Evolutionary conservation across 768 basidiomycete genomes (phyloP), one percentile per base, ranked within the genome.

Genomic region (Xerocomellus intermedius): DNA sequence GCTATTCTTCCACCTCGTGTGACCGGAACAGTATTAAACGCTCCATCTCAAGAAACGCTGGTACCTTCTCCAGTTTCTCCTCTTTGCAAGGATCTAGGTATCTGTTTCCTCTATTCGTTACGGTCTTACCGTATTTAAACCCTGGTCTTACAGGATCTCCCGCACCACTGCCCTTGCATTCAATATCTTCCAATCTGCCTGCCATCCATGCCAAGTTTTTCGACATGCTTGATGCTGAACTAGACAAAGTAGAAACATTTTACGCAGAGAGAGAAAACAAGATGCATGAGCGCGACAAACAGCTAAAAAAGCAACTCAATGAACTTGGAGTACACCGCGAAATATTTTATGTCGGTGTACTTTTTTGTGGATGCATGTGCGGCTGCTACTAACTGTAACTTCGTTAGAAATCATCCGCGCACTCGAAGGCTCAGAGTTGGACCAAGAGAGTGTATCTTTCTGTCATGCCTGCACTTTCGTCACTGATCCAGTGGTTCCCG

Each of bases 241-340:
- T 98, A 4, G 84, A 87, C 19, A 97, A 95, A 69, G 83, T 98
- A 14, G 91, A 92, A 57, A 70, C 74, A 1, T 99, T 99, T 70
- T 99, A 91, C 67, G 64, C 79, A 5, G 82, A 82, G 24, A 80
- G 85, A 24, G 94, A 85, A 72, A 77, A 77, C 42, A 84, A 80
- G 72, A 86, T 82, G 82, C 71, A 71, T 9, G 68, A 65, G 3
- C 78, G 76, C 21, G 75, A 75, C 14, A 64, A 73, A 24, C 46
- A 71, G 19, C 71, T 98, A 6, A 79, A 82, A 54, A 75, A 77
- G 36, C 94, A 97, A 65, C 77, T 96, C 13, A 69, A 79, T 5
- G 90, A 93, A 64, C 80, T 97, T 12, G 77, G 75, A 33, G 83
- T 86, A 56, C 92, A 94, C 70, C 74, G 83, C 33, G 77, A 77